Percentiles rank a stretch among this genome's conserved stretches.
phyloP scores from a whole-genome alignment of 345 rosid species.

The Litchi chinensis region DNA sequence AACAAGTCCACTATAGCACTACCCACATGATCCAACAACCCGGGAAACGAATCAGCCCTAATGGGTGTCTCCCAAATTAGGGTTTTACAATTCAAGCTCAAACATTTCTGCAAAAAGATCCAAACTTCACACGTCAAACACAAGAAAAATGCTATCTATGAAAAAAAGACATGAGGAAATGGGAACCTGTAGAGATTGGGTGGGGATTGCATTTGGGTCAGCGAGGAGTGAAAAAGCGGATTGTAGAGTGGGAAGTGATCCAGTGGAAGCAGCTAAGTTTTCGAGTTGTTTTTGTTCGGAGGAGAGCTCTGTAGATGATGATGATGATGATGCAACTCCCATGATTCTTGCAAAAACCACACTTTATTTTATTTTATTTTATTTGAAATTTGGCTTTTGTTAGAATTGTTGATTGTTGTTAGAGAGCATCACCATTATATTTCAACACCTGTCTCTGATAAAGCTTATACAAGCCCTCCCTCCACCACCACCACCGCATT shows the following conservation, averaged over 20 bases:
- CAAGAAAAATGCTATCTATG: neutral
- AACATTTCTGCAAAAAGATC: slow-evolving; percentile 54
- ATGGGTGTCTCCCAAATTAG: slow-evolving; percentile 43
- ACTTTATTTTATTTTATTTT: neutral
- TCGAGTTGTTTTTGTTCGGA: slow-evolving; percentile 65
- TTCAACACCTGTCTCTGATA: neutral
- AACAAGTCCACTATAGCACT: slow-evolving; percentile 64
- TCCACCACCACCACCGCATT: no score
- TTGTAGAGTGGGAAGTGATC: slow-evolving; percentile 69
- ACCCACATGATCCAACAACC: slow-evolving; percentile 62
- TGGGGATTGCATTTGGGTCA: slow-evolving; percentile 52
- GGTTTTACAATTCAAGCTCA: slow-evolving; percentile 43
- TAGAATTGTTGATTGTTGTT: neutral
- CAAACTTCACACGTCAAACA: neutral
- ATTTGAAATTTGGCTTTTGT: no score
- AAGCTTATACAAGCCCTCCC: neutral
- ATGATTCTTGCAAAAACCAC: slow-evolving; percentile 23
- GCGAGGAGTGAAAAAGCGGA: slow-evolving; percentile 61
- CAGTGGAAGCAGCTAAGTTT: slow-evolving; percentile 68
- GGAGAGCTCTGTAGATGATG: slow-evolving; percentile 60
- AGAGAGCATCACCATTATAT: neutral
- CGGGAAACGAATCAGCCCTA: slow-evolving; percentile 45
- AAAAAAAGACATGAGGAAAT: neutral
- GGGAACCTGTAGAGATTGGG: slow-evolving; percentile 61
- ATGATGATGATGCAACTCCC: slow-evolving; percentile 88